A percentile compares a stretch with the other conserved stretches of the same genome.
These are phyloP conservation scores for Russula earlei DNA, from an alignment of 768 basidiomycete genomes.

Conservation along the genomic window DNA sequence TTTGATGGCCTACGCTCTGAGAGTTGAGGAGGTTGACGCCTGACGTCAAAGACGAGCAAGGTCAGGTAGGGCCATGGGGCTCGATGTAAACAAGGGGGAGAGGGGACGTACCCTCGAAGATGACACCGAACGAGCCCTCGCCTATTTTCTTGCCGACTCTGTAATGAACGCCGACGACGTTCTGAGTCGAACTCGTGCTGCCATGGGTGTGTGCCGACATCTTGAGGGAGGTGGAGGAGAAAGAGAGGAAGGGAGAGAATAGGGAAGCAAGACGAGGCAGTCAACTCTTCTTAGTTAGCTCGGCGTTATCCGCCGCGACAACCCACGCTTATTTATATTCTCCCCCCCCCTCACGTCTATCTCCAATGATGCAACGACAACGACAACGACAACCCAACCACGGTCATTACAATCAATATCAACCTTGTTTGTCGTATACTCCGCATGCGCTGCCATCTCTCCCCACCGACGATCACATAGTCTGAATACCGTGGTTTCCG, in stretches of 20 bases:
- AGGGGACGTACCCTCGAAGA: slow-evolving; percentile 62
- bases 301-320: slow-evolving; percentile 1
- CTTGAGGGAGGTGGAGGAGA: slow-evolving; percentile 11
- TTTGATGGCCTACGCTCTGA: slow-evolving; percentile 98
- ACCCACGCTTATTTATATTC: background rate
- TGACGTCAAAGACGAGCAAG: slow-evolving; percentile 27
- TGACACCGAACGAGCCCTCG: slow-evolving; percentile 97
- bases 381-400: background rate
- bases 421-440: background rate
- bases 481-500: slow-evolving; percentile 35
- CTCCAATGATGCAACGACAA: background rate
- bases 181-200: slow-evolving; percentile 52
- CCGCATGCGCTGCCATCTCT: slow-evolving; percentile 27
- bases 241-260: slow-evolving; percentile 11
- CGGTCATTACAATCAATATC: no score
- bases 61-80: slow-evolving; percentile 4
- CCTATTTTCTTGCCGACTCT: slow-evolving; percentile 98
- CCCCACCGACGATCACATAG: slow-evolving; percentile 35
- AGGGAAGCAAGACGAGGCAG: background rate
- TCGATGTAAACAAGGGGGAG: slow-evolving; percentile 11
- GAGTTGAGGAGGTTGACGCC: slow-evolving; percentile 97
- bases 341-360: background rate
- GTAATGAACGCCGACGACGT: slow-evolving; percentile 93
- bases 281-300: background rate
- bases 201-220: slow-evolving; percentile 34